Evolutionary conservation across 2,329 filamentous ascomycete genomes (phyloP), one percentile per base, ranked within the genome.

Genomic region (Onygenales sp.): DNA sequence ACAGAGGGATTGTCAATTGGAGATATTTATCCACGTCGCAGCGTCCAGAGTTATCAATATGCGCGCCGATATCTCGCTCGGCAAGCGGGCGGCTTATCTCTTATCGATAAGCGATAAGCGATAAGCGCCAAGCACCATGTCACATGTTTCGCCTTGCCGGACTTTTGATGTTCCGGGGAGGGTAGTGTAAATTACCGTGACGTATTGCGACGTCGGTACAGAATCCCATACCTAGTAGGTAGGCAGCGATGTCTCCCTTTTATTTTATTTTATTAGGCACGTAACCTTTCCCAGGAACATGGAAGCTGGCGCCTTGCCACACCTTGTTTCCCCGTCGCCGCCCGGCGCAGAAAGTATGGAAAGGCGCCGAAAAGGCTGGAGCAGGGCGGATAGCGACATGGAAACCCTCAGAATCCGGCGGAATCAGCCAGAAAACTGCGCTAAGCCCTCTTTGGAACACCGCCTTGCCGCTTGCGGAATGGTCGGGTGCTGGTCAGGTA

Each of bases 391-490:
- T 32, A 50, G 49, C 45, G 39, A 17, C 11, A 49, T 50, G 48
- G 55, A 58, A 50, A 43, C 44, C 39, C 50, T 53, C 58, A 50
- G 57, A 59, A 59, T 47, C 51, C 46, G 52, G 49, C 54, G 54
- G 57, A 59, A 59, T 50, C 56, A 35, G 17, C 52, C 10, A 14
- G 45, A 52, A 52, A 5, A 31, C n/a, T 8, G 21, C 44, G 53
- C 51, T 46, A 52, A 55, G 49, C 55, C 57, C 49, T 49, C 39
- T 50, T 14, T 53, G 36, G 52, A 14, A 41, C 17, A 2, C n/a
- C 33, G 31, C n/a, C 49, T 54, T 52, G 47, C 57, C 53, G 43
- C 32, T 54, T 58, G 43, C 55, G 56, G 56, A 58, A 58, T 57
- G 56, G 21, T 10, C 11, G 55, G 50, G 55, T 55, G 54, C 58